Evolutionary conservation across 2,329 filamentous ascomycete genomes (phyloP), one percentile per base, ranked within the genome.

Genomic region (Neonectria ditissima): DNA sequence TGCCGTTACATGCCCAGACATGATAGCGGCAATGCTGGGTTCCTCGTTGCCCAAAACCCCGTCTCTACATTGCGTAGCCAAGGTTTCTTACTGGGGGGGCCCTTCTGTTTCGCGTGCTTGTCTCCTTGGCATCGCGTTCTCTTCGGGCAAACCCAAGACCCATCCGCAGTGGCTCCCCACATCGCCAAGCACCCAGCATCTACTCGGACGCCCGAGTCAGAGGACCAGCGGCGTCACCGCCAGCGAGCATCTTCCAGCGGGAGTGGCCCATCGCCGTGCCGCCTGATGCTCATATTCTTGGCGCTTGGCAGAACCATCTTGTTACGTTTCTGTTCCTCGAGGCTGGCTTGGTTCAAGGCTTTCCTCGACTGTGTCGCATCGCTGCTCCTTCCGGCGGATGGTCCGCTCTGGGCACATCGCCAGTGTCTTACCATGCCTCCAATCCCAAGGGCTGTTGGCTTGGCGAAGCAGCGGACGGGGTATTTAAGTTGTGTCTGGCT

Each of bases 271-370:
- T 63, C 54, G 30, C 48, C 48, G 22, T 62, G 48, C 20, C 47
- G 41, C 41, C 54, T 58, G 59, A 70, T 59, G 59, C 55, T 70
- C 61, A 62, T 55, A 5, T 22, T 51, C 69, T 72, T 70, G 69
- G 69, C 69, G 26, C 24, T 45, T 30, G 39, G 68, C 50, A 55
- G 28, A 14, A 37, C 5, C 65, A 67, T 70, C 59, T 65, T 47
- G 68, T 61, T 67, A 70, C 67, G 65, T 69, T 65, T 64, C 69
- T 55, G 59, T 69, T 45, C 20, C 66, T 67, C 50, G 62, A 63
- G 37, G 26, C 58, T 50, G 58, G 14, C 54, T 43, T n/a, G 34
- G 16, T 37, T 44, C 22, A 18, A 43, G 26, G 26, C 34, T 69
- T n/a, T 65, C 37, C 44, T 39, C 53, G 45, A 28, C 34, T 22